Conservation (phyloP, 768 basidiomycete genomes). For the Auricularia sp. region DNA sequence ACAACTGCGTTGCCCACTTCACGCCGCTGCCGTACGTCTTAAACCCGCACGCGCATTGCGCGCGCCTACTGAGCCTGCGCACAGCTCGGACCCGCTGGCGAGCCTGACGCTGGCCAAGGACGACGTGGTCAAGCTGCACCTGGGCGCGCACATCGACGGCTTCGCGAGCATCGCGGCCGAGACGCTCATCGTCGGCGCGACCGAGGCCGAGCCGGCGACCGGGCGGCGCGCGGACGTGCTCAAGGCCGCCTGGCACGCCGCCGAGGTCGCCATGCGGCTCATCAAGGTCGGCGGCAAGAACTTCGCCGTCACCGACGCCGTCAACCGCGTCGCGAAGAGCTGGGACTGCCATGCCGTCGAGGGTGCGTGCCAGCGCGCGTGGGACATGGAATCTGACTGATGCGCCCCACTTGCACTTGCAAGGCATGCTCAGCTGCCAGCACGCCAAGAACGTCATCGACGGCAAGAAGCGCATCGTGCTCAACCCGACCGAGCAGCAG, state of each 20-base stretch:
- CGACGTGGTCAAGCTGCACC: slow-evolving; percentile 92
- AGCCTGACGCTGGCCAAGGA: slow-evolving; percentile 61
- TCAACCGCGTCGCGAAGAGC: slow-evolving; percentile 56
- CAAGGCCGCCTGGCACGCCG: slow-evolving; percentile 88
- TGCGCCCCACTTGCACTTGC: not conserved
- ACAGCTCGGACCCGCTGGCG: slow-evolving; percentile 65
- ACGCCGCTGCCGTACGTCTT: slow-evolving; percentile 80
- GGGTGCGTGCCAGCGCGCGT: slow-evolving; percentile 36
- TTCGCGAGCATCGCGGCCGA: slow-evolving; percentile 91
- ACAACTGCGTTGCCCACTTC: slow-evolving; percentile 93
- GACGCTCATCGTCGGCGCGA: slow-evolving; percentile 82
- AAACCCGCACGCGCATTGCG: too few species aligned
- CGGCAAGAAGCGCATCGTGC: slow-evolving; percentile 89
- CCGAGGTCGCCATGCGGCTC: slow-evolving; percentile 84
- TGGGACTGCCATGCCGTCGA: slow-evolving; percentile 92
- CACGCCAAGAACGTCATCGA: slow-evolving; percentile 91
- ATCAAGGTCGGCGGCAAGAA: slow-evolving; percentile 91
- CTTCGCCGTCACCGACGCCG: slow-evolving; percentile 86
- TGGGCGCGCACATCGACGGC: slow-evolving; percentile 97
- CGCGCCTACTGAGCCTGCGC: not conserved
- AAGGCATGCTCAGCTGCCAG: slow-evolving; percentile 92
- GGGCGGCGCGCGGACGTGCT: slow-evolving; percentile 85
- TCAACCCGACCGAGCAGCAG: slow-evolving; percentile 79
- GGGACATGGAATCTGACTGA: not conserved
- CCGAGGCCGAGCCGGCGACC: slow-evolving; percentile 60